Percentiles rank a stretch among this genome's conserved stretches.
phyloP scores from a whole-genome alignment of 164 flowering plant species.

The Magnolia sinica region DNA sequence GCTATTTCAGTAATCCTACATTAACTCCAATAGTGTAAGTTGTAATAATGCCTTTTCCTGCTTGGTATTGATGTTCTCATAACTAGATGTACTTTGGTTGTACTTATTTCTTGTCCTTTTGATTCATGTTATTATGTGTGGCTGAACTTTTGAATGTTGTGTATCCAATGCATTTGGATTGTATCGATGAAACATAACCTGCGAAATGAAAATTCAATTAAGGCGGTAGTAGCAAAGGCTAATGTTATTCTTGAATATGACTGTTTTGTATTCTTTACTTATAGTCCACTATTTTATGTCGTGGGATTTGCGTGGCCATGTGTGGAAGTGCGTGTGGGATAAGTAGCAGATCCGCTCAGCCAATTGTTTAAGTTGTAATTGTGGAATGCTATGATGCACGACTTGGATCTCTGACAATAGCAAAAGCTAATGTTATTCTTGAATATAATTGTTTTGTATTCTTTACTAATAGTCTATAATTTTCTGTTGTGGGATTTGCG shows the following conservation, averaged over 20 bases:
- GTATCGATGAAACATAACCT: conserved; percentile 96
- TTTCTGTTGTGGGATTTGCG: conserved; percentile 6
- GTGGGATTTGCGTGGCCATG: conserved; percentile 9
- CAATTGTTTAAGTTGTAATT: too few species aligned
- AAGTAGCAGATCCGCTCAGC: too few species aligned
- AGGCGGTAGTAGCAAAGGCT: conserved; percentile 94
- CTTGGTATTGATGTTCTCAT: too few species aligned
- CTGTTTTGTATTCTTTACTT: conserved; percentile 46
- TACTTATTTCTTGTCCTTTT: not conserved
- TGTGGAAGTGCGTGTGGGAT: too few species aligned
- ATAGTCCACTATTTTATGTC: not conserved
- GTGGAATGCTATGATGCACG: too few species aligned
- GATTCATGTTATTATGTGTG: not conserved
- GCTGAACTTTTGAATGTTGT: not conserved
- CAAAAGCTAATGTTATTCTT: too few species aligned
- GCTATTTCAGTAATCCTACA: not conserved
- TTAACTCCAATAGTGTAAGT: not conserved
- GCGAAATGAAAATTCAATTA: conserved; percentile 87
- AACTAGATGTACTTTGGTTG: too few species aligned
- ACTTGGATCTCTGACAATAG: conserved; percentile 46
- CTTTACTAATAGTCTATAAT: too few species aligned
- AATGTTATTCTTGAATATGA: conserved; percentile 91
- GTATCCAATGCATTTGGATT: conserved; percentile 41
- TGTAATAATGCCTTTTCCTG: not conserved
- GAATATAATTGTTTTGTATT: too few species aligned